Evolutionary conservation across 352 stramenopile genomes (phyloP).

Genomic region (Blastocystis sp.): DNA sequence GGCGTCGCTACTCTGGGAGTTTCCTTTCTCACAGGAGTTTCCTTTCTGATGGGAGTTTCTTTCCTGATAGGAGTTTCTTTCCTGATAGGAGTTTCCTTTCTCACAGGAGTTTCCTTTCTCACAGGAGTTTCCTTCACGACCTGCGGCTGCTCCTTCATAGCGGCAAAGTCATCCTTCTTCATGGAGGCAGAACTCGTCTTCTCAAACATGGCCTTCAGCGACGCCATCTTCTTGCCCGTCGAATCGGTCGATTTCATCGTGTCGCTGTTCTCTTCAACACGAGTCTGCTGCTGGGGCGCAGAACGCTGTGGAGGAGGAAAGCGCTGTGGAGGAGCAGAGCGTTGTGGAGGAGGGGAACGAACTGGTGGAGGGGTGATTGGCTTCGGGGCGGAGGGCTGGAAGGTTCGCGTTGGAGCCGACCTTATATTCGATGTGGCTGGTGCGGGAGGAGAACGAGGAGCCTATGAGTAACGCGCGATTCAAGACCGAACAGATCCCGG

Average conservation of each 20-base stretch:
- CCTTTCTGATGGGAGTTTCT: background rate
- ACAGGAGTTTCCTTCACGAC: background rate
- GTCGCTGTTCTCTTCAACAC: background rate
- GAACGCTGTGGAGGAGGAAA: no score
- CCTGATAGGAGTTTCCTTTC: background rate
- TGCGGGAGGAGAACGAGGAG: background rate
- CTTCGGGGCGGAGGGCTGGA: no score
- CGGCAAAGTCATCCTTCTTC: background rate
- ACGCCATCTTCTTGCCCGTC: conserved; percentile 37
- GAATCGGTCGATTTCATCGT: background rate
- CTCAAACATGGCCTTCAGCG: conserved; percentile 46
- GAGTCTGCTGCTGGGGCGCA: background rate
- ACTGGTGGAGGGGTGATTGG: background rate
- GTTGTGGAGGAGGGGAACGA: conserved; percentile 36
- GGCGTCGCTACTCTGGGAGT: background rate
- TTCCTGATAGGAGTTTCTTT: background rate
- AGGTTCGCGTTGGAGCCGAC: no score
- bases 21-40: conserved; percentile 10
- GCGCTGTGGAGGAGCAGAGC: background rate
- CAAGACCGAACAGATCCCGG: background rate
- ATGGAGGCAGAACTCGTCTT: background rate
- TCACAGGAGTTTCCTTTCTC: background rate
- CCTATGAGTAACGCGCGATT: background rate
- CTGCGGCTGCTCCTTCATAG: background rate
- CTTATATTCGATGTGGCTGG: no score